Percentiles rank a stretch among this genome's conserved stretches.
Evolutionary conservation across 495 filamentous ascomycete species (phyloP).

Genomic region (Bryoglossum gracile): DNA sequence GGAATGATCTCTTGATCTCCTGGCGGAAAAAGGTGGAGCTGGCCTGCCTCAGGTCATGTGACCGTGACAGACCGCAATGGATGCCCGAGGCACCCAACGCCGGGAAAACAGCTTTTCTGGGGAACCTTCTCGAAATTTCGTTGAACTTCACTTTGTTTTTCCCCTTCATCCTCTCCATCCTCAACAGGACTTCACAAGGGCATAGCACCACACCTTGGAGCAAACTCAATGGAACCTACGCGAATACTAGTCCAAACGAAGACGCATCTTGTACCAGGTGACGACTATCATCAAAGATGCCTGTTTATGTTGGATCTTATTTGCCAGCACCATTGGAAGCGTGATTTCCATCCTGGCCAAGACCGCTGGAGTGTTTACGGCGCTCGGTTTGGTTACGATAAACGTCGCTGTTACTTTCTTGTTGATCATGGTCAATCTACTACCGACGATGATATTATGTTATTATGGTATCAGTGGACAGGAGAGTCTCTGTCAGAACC

Average conservation of each 20-base stretch:
- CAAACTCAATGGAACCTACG: too few species aligned
- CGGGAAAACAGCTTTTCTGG: too few species aligned
- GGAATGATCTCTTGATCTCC: too few species aligned
- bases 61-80: too few species aligned
- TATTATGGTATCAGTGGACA: slow-evolving; percentile 20
- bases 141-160: too few species aligned
- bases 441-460: slow-evolving; percentile 8
- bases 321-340: slow-evolving; percentile 21
- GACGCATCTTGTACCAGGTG: slow-evolving; percentile 20
- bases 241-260: slow-evolving; percentile 17
- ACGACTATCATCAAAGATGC: slow-evolving; percentile 10
- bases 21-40: too few species aligned
- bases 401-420: slow-evolving; percentile 18
- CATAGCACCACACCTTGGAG: too few species aligned
- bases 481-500: slow-evolving; percentile 9
- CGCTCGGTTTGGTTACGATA: slow-evolving; percentile 12
- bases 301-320: slow-evolving; percentile 14
- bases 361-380: slow-evolving; percentile 11
- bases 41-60: too few species aligned
- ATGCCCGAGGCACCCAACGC: too few species aligned
- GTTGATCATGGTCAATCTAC: slow-evolving; percentile 18
- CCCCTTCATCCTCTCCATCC: too few species aligned
- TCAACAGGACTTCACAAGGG: too few species aligned
- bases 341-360: slow-evolving; percentile 12
- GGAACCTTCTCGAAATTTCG: too few species aligned